Evolutionary conservation across 1,284 basidiomycete species (phyloP).

Genomic region (Kalmanozyma brasiliensis): DNA sequence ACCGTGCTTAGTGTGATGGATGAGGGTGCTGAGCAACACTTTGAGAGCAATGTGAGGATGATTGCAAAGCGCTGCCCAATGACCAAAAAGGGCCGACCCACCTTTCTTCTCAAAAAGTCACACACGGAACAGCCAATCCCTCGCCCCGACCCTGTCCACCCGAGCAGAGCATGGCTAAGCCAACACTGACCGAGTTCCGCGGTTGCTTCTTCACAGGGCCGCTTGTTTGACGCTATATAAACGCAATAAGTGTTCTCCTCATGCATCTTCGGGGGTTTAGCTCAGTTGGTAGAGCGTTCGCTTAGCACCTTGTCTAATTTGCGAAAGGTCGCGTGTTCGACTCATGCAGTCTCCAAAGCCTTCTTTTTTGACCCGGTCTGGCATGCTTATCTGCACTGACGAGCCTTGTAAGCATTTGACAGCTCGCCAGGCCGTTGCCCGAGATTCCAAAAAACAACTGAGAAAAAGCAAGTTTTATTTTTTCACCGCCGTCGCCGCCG

Average conservation of each 20-base stretch:
- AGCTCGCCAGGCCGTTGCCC: too few relatives aligned
- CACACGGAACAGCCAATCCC: conserved; percentile 2
- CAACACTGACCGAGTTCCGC: conserved; percentile 21
- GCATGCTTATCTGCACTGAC: too few relatives aligned
- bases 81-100: conserved; percentile 1
- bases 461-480: not conserved
- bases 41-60: not conserved
- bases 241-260: too few relatives aligned
- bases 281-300: conserved; percentile 59
- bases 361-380: conserved; percentile 13
- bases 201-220: too few relatives aligned
- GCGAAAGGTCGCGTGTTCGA: conserved; percentile 58
- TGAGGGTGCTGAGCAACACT: too few relatives aligned
- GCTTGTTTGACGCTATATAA: too few relatives aligned
- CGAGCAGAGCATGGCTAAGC: conserved; percentile 5
- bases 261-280: conserved; percentile 43
- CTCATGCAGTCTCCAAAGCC: conserved; percentile 52
- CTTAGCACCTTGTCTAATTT: conserved; percentile 47
- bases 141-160: conserved; percentile 11
- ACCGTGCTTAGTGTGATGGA: too few relatives aligned
- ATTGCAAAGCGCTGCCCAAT: not conserved
- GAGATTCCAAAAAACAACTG: too few relatives aligned
- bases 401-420: not conserved
- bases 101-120: conserved; percentile 15
- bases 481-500: not conserved